A percentile compares a stretch with the other conserved stretches of the same genome.
These are phyloP conservation scores for Ocimum tenuiflorum DNA, from an alignment of 257 asterid genomes.

Conservation along the genomic window DNA sequence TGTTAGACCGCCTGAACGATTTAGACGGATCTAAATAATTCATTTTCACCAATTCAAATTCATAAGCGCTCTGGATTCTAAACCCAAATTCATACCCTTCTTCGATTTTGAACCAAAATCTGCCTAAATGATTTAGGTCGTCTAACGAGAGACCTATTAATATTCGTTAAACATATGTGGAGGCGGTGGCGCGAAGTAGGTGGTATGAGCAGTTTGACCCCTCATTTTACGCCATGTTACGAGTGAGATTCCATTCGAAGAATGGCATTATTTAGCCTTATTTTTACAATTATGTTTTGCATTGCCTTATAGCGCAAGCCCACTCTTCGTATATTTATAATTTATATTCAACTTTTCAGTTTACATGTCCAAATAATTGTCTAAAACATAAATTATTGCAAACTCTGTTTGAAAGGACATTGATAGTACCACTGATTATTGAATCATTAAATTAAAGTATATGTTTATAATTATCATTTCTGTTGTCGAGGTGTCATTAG, in stretches of 20 bases:
- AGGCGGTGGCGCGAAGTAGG: too few species aligned
- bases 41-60: too few species aligned
- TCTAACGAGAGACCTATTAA: too few species aligned
- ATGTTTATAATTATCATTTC: background rate
- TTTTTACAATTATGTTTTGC: background rate
- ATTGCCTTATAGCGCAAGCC: background rate
- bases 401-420: conserved; percentile 16
- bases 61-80: too few species aligned
- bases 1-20: too few species aligned
- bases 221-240: conserved; percentile 31
- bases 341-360: background rate
- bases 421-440: background rate
- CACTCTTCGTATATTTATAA: background rate
- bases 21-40: too few species aligned
- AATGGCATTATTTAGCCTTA: conserved; percentile 9
- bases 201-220: conserved; percentile 16
- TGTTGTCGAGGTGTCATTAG: background rate
- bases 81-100: too few species aligned
- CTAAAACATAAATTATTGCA: background rate
- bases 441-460: background rate
- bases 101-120: too few species aligned
- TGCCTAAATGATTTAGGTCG: too few species aligned
- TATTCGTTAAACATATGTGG: too few species aligned
- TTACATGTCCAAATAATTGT: background rate
- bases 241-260: conserved; percentile 15